Evolutionary conservation across 108 stramenopile species (phyloP).

Genomic region (Craspedostauros australis): DNA sequence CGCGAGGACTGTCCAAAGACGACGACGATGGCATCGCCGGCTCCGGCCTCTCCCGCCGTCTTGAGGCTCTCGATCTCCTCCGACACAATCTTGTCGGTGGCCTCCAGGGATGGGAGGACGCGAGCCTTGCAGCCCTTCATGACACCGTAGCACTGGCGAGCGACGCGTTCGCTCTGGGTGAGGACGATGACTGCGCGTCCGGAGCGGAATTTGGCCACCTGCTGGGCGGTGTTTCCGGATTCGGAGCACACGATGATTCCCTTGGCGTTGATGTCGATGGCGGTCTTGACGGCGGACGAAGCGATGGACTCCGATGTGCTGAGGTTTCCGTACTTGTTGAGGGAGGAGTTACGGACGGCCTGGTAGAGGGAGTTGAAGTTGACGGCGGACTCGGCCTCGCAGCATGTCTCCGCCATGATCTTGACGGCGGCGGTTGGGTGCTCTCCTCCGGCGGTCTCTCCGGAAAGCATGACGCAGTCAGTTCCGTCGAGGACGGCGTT

Average conservation of each 20-base stretch:
- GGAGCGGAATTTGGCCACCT: slow-evolving; percentile 98
- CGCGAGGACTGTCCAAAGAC: slow-evolving; percentile 64
- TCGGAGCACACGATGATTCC: slow-evolving; percentile 92
- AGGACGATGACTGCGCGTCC: slow-evolving; percentile 84
- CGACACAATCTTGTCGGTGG: slow-evolving; percentile 65
- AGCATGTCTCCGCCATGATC: slow-evolving; percentile 92
- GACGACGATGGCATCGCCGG: slow-evolving; percentile 87
- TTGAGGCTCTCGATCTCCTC: slow-evolving; percentile 56
- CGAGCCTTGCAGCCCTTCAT: slow-evolving; percentile 62
- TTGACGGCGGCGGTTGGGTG: slow-evolving; percentile 66
- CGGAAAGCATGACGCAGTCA: slow-evolving; percentile 92
- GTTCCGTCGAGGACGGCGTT: slow-evolving; percentile 98
- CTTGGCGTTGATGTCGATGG: slow-evolving; percentile 89
- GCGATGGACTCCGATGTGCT: slow-evolving; percentile 85
- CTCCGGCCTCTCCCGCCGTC: slow-evolving; percentile 53
- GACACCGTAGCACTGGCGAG: slow-evolving; percentile 79
- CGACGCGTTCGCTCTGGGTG: slow-evolving; percentile 68
- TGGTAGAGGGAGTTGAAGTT: slow-evolving; percentile 73
- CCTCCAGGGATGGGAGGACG: slow-evolving; percentile 54
- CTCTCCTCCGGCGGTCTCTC: slow-evolving; percentile 44
- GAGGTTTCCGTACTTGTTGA: slow-evolving; percentile 53
- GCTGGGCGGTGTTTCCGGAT: slow-evolving; percentile 88
- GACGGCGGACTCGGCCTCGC: slow-evolving; percentile 85
- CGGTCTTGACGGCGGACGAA: slow-evolving; percentile 95
- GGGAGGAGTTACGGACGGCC: slow-evolving; percentile 76